Evolutionary conservation across 1,139 yeast species (phyloP), one percentile per base, ranked within the genome.

Genomic region (Pichia sp.): DNA sequence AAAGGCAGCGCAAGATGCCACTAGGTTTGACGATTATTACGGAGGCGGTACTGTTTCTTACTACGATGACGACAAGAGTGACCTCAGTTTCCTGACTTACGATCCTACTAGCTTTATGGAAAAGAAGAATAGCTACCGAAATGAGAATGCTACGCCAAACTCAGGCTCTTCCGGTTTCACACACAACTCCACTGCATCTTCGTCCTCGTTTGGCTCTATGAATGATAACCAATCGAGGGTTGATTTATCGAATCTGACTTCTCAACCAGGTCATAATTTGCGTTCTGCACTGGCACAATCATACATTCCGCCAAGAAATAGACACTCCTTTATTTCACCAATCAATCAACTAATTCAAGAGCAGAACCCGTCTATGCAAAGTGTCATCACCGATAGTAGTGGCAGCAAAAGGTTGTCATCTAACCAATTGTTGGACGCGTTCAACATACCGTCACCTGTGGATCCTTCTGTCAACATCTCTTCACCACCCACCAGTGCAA

Each of bases 1-100:
- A 47, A 70, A 67, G 59, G 61, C 63, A 11, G 79, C 77, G 13
- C 75, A 60, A 65, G 67, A 41, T 72, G 73, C 47, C 15, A 32
- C 55, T 4, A 11, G 45, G 13, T 61, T 54, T 8, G 57, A 59
- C 36, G 58, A 58, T 40, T 58, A 58, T 44, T 60, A 57, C 49
- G 62, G 61, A 16, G 45, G 49, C 43, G 52, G 50, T 46, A 47
- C 47, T n/a, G 11, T 15, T 16, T 13, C 40, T 19, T 34, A 46
- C 30, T 34, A 16, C 8, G 40, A 47, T 44, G 51, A 52, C 15
- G 44, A 46, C 4, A 16, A 26, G n/a, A 44, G 44, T 15, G 23
- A 32, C 8, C 15, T 36, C 15, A 32, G 31, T 8, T 51, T 51
- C 31, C n/a, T 55, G 16, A 54, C 53, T 0, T 72, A 75, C 42